phyloP scores from a whole-genome alignment of 2,329 filamentous ascomycete species.

The Aspergillus quadricinctus region DNA sequence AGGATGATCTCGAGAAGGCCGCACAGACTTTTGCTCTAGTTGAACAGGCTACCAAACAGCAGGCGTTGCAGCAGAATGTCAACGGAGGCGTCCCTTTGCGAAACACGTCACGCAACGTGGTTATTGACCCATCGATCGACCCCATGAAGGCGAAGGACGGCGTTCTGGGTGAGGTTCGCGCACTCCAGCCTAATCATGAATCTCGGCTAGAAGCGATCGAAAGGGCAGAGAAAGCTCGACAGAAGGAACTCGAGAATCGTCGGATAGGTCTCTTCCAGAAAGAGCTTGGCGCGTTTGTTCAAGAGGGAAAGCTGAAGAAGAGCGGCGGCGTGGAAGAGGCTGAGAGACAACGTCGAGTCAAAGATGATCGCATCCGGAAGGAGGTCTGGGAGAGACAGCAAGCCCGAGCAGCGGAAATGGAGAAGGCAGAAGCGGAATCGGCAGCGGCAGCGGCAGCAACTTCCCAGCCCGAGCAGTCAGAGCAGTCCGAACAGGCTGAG shows the following conservation, averaged over 20 bases:
- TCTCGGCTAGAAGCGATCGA: constrained; percentile 91
- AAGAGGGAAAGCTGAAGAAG: constrained; percentile 91
- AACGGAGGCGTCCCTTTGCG: constrained; percentile 40
- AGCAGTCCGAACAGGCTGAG: constrained; percentile 6
- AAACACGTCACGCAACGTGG: constrained; percentile 50
- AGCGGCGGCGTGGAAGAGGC: constrained; percentile 92
- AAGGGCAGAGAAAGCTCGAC: constrained; percentile 85
- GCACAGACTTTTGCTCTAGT: constrained; percentile 90
- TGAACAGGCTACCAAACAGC: constrained; percentile 97
- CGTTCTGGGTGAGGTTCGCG: constrained; percentile 86
- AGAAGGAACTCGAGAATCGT: constrained; percentile 79
- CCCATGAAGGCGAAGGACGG: constrained; percentile 82
- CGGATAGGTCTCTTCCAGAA: constrained; percentile 73
- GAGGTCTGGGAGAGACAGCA: constrained; percentile 62
- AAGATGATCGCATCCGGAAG: constrained; percentile 79
- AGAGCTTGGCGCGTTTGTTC: constrained; percentile 79
- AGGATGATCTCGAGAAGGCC: constrained; percentile 93
- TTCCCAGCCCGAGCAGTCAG: constrained; percentile 15
- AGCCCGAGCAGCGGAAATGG: constrained; percentile 48
- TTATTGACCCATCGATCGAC: constrained; percentile 55
- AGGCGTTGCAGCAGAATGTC: constrained; percentile 64
- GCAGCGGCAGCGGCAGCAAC: constrained; percentile 25
- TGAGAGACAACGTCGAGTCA: constrained; percentile 74
- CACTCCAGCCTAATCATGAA: constrained; percentile 91
- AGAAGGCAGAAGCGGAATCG: constrained; percentile 28